phyloP scores from a whole-genome alignment of 345 rosid genomes.

The Eucalyptus pauciflora region DNA sequence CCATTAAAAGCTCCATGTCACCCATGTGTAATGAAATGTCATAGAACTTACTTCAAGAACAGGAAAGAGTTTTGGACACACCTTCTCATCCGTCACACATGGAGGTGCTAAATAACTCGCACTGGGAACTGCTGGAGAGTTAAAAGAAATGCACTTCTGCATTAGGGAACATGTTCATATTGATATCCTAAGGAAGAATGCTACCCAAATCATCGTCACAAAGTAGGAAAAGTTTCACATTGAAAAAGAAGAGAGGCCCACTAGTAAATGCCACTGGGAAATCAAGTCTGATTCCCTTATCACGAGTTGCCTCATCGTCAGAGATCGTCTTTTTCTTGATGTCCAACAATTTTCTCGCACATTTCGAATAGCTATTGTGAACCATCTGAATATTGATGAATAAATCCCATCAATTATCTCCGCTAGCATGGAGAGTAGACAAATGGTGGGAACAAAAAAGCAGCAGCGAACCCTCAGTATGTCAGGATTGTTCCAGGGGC shows the following conservation, averaged over 20 bases:
- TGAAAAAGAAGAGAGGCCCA: neutral
- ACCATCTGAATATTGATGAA: slow-evolving; percentile 34
- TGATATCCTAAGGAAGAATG: neutral
- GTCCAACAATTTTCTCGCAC: slow-evolving; percentile 22
- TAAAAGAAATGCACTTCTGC: neutral
- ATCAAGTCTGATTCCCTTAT: neutral
- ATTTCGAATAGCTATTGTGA: slow-evolving; percentile 52
- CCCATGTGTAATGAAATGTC: neutral
- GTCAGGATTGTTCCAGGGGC: slow-evolving; percentile 82
- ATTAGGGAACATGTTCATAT: neutral
- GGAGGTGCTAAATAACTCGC: neutral
- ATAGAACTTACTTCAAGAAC: neutral
- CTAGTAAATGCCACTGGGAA: too few relatives aligned
- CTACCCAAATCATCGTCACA: neutral
- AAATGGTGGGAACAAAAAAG: neutral
- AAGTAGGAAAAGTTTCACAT: neutral
- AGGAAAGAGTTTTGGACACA: neutral
- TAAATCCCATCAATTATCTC: neutral
- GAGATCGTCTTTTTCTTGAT: slow-evolving; percentile 41
- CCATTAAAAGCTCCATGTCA: neutral
- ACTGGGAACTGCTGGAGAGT: neutral
- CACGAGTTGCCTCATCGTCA: slow-evolving; percentile 20
- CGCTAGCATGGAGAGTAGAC: neutral
- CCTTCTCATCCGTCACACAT: neutral
- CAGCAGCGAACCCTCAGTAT: slow-evolving; percentile 38